A percentile compares a stretch with the other conserved stretches of the same genome.
These are phyloP conservation scores for Lichtheimia corymbifera DNA, from an alignment of 371 early-diverging fungal species.

Conservation along the genomic window DNA sequence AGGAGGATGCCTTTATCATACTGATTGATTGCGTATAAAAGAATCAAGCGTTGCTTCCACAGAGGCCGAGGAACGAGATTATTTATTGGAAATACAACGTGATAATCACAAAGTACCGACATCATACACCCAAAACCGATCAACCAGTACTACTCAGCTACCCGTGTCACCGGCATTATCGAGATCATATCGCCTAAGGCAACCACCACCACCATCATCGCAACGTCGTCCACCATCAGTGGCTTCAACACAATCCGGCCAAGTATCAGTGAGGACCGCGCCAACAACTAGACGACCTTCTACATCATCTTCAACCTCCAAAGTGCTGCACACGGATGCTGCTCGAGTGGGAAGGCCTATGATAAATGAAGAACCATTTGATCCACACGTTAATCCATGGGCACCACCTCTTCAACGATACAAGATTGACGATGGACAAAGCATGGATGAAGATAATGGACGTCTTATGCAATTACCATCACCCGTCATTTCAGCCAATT, in stretches of 20 bases:
- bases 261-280: conserved; percentile 28
- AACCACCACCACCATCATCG: conserved; percentile 4
- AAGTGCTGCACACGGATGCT: not conserved
- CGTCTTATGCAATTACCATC: conserved; percentile 13
- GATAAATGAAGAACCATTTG: conserved; percentile 30
- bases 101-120: conserved; percentile 3
- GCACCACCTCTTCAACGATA: conserved; percentile 24
- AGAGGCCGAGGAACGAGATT: conserved; percentile 30
- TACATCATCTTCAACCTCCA: conserved; percentile 5
- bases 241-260: conserved; percentile 28
- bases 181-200: not conserved
- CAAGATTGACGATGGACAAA: conserved; percentile 16
- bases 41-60: conserved; percentile 23
- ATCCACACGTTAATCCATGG: conserved; percentile 41
- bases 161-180: conserved; percentile 1
- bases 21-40: not conserved
- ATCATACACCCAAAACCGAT: not conserved
- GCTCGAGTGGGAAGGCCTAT: conserved; percentile 3
- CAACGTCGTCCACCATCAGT: conserved; percentile 21
- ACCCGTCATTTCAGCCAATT: conserved; percentile 13
- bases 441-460: conserved; percentile 12
- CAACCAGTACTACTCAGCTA: not conserved
- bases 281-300: conserved; percentile 21
- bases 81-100: conserved; percentile 23
- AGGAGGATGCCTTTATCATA: not conserved